Evolutionary conservation across 2,329 filamentous ascomycete species (phyloP), one percentile per base, ranked within the genome.

Genomic region (Colletotrichum trifolii): DNA sequence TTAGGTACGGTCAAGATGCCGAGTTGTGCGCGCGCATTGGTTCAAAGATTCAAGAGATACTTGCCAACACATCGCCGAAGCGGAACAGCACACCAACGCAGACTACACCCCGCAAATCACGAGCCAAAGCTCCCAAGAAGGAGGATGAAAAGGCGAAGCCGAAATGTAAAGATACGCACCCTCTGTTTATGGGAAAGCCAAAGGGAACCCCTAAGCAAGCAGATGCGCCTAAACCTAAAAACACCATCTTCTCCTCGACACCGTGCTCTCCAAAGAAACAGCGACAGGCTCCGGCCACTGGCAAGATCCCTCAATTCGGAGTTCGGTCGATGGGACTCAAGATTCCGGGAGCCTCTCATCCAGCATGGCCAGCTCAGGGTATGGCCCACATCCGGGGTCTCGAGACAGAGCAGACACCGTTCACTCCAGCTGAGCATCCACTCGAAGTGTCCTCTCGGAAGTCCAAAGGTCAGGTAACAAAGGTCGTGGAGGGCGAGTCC

Each of bases 331-430:
- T 75, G 3, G 80, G 79, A 0, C 71, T 87, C 5, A 92, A 87
- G 71, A 82, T 90, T n/a, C 87, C 89, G 0, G 91, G 91, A 2
- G 83, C 89, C 8, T 79, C 82, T 67, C 83, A 91, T 58, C 86
- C 92, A 4, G 81, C 87, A n/a, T 96, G 92, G 90, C 92, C 92
- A 42, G 84, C 86, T 53, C 82, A 83, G 67, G 90, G 82, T 7
- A 87, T 87, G 73, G 77, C 83, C 1, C 91, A 93, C 74, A 77
- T 94, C 46, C 85, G 89, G 59, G 88, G 85, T 6, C 61, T 71
- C 33, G 33, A 53, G 9, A 38, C 40, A 13, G 43, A 38, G 1
- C 39, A 54, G 55, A 35, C 52, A 17, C 43, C 38, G 8, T 11
- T 38, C 11, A 35, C 34, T n/a, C 17, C 35, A 46, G 48, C 9